phyloP scores from a whole-genome alignment of 1,284 basidiomycete species.

The Dichomitus squalens region DNA sequence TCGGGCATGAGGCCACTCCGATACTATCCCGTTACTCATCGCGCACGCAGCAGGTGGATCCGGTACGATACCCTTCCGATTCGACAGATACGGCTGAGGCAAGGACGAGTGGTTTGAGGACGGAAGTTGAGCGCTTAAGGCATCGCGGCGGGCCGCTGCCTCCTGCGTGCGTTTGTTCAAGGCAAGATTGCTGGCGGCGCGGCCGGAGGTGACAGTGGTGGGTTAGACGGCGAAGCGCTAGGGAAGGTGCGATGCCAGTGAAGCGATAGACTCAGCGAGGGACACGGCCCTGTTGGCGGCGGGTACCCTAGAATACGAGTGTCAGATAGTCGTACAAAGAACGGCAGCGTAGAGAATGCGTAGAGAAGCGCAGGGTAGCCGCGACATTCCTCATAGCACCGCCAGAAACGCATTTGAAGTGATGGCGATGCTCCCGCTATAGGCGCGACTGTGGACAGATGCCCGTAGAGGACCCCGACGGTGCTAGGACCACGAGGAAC shows the following conservation, averaged over 20 bases:
- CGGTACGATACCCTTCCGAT: slow-evolving; percentile 15
- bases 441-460: not conserved
- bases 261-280: slow-evolving; percentile 72
- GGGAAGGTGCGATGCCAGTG: slow-evolving; percentile 59
- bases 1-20: slow-evolving; percentile 51
- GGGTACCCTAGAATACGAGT: not conserved
- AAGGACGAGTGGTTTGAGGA: slow-evolving; percentile 46
- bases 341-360: no score
- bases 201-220: slow-evolving; percentile 15
- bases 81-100: slow-evolving; percentile 37
- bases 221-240: slow-evolving; percentile 12
- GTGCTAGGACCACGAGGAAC: not conserved
- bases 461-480: not conserved
- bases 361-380: no score
- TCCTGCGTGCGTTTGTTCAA: slow-evolving; percentile 27
- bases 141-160: slow-evolving; percentile 32
- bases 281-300: slow-evolving; percentile 65
- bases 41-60: slow-evolving; percentile 17
- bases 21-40: slow-evolving; percentile 21
- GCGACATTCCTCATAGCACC: no score
- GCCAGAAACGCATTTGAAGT: no score
- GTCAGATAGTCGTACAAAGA: not conserved
- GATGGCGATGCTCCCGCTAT: not conserved
- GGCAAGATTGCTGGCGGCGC: slow-evolving; percentile 28
- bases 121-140: slow-evolving; percentile 40